A percentile compares a stretch with the other conserved stretches of the same genome.
Evolutionary conservation across 1,284 basidiomycete species (phyloP).

Genomic region (Meripilus lineatus): DNA sequence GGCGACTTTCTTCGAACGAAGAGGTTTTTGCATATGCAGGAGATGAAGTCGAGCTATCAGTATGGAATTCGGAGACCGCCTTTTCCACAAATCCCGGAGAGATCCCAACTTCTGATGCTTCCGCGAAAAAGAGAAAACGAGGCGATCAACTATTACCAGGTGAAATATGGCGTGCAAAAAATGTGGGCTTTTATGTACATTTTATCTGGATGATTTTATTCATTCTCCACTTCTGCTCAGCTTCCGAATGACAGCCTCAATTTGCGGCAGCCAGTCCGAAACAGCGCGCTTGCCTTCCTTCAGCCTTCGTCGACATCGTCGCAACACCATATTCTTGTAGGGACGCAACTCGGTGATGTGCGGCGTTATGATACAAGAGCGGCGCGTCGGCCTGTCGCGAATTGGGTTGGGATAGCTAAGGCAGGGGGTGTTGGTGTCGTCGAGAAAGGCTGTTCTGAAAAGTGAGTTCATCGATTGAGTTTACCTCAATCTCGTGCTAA

Average conservation of each 20-base stretch:
- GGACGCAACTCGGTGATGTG: conserved; percentile 75
- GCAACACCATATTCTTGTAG: conserved; percentile 59
- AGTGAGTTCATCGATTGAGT: conserved; percentile 46
- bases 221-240: conserved; percentile 29
- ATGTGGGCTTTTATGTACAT: conserved; percentile 42
- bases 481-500: conserved; percentile 5
- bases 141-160: conserved; percentile 56
- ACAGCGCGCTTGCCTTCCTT: conserved; percentile 63
- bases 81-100: conserved; percentile 35
- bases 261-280: conserved; percentile 79
- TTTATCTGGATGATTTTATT: neutral
- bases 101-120: conserved; percentile 16
- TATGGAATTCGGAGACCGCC: conserved; percentile 75
- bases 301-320: conserved; percentile 32
- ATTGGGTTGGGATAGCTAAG: conserved; percentile 60
- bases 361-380: conserved; percentile 78
- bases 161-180: conserved; percentile 79
- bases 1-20: conserved; percentile 53
- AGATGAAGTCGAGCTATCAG: conserved; percentile 82
- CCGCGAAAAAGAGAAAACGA: conserved; percentile 67
- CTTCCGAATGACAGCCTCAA: conserved; percentile 74
- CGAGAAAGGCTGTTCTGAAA: conserved; percentile 55
- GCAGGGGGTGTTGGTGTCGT: conserved; percentile 65
- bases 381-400: conserved; percentile 64
- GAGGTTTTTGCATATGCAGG: conserved; percentile 77